Evolutionary conservation across 805 yeast genomes (phyloP), one percentile per base, ranked within the genome.

Genomic region (Myxozyma kluyveri): DNA sequence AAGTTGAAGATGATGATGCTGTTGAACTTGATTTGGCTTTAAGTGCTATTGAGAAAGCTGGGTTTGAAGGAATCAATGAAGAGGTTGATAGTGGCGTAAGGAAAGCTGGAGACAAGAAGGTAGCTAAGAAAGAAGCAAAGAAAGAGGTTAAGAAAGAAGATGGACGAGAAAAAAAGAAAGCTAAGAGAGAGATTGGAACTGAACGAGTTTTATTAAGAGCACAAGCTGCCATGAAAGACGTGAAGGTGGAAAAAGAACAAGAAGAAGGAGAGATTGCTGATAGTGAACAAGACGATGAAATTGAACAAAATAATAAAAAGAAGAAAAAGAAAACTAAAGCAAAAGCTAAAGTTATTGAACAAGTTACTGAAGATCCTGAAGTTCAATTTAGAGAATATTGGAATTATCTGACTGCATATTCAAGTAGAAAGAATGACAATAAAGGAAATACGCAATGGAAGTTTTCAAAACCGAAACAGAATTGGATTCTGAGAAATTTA

Each of bases 391-490:
- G 35, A 4, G 54, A 47, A 1, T 51, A 42, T 29, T 35, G 47
- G 27, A 17, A 22, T 6, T 52, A 52, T 23, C 21, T 52, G 4
- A 45, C 39, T 2, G 14, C 36, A 9, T 52, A 44, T 36, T 43
- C 50, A 10, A 29, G 21, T 14, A 38, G 36, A 18, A 32, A 42
- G 4, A 9, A 32, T 1, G n/a, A n/a, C n/a, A n/a, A n/a, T n/a
- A n/a, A n/a, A n/a, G n/a, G n/a, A n/a, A n/a, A n/a, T n/a, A n/a
- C n/a, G n/a, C 7, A 40, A 12, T 52, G 56, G 56, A 52, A 52
- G 35, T 52, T 52, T 39, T 52, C 56, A 12, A 52, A 52, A 42
- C 52, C 38, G 23, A 52, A 52, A 26, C 56, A 52, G 36, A 52
- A 52, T 21, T 52, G 56, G 56, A 29, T 52, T 3, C 9, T 52